phyloP scores from a whole-genome alignment of 2,329 filamentous ascomycete species.

The Teratosphaeria pseudoeucalypti region DNA sequence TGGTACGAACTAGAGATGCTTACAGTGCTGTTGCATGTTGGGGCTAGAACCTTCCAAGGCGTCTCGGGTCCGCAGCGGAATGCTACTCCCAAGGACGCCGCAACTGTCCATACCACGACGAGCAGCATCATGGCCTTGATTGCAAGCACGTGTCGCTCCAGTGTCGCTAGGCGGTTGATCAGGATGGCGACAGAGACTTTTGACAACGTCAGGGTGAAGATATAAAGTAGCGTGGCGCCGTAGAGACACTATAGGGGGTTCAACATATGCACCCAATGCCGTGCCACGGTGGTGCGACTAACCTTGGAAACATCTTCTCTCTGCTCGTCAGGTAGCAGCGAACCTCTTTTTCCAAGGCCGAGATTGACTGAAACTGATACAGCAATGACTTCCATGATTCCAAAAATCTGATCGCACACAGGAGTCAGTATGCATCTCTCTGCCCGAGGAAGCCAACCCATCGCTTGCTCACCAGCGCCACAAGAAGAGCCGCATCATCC shows the following conservation, averaged over 20 bases:
- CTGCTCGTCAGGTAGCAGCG: not conserved
- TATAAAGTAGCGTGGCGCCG: not conserved
- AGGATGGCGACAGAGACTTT: not conserved
- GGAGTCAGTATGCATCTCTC: not conserved
- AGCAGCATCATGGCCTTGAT: not conserved
- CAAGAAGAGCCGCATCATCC: not conserved
- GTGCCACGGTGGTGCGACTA: not conserved
- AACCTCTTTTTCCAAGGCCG: not conserved
- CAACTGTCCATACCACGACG: not conserved
- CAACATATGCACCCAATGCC: not conserved
- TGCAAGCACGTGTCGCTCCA: not conserved
- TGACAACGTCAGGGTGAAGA: not conserved
- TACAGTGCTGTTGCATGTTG: not conserved
- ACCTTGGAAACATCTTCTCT: not conserved
- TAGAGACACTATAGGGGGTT: not conserved
- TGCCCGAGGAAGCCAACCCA: not conserved
- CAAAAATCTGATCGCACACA: not conserved
- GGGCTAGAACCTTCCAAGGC: not conserved
- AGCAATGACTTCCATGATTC: not conserved
- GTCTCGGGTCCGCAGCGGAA: not conserved
- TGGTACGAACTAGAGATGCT: not conserved
- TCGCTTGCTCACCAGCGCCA: not conserved
- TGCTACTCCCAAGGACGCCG: not conserved
- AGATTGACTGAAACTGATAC: not conserved
- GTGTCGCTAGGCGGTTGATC: not conserved